Base-by-base conservation (phyloP, 2,329 filamentous ascomycete species). In the Parafenestella ontariensis region DNA sequence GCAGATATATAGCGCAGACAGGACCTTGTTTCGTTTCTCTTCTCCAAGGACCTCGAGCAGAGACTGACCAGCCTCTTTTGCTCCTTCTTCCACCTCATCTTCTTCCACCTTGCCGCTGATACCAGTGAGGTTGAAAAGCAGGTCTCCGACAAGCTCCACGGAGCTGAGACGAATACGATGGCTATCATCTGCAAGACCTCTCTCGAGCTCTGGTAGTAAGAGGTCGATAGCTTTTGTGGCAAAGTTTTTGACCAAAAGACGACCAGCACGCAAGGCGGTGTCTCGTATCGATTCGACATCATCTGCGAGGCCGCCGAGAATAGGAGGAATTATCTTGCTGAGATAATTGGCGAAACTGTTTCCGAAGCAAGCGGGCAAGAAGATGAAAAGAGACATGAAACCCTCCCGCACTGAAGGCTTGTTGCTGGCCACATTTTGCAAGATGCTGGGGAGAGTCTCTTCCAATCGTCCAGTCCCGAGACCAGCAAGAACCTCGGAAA, bases 341-440 rank as follows among this genome's bases (percentile, higher is more conserved):
- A 99, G 88, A 72, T 99, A 99, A 72, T 92, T 92, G 65, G 95
- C 90, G 71, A 99, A 99, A 76, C 93, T 96, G 83, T 99, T 99
- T 70, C 95, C 95, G 69, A 99, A 99, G 79, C 95, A 99, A 48
- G 96, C 95, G 11, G 95, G 95, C 79, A 99, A 87, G 85, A 97
- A 99, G 64, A 99, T 98, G 79, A 99, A 99, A 36, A 99, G 85
- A 7, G 95, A 97, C 95, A 99, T 99, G 81, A 99, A 99, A 41
- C 95, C 95, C 82, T 99, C 95, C 68, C 95, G 88, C 61, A 99
- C 92, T 49, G 92, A 87, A 17, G 95, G 76, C 77, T 96, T 97
- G 64, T 89, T 87, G 68, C 94, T 98, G 65, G 92, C 88, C 62
- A 96, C 94, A 70, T 99, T 99, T 70, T 98, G 94, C 36, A 99